phyloP scores from a whole-genome alignment of 495 filamentous ascomycete species.

The Sporormia fimetaria region DNA sequence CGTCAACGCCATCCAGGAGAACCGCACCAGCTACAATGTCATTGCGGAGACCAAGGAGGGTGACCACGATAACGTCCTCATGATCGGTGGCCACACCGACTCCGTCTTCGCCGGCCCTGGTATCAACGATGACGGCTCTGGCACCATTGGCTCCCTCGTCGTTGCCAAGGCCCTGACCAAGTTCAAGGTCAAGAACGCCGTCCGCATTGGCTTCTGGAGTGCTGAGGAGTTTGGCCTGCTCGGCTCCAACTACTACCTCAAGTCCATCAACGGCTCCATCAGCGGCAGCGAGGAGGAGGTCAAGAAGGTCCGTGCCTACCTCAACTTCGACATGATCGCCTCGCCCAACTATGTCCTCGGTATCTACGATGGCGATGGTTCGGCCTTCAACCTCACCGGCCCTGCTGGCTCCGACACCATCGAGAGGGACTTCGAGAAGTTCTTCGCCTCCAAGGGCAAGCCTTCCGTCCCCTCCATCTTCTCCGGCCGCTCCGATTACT shows the following conservation, averaged over 20 bases:
- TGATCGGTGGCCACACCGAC: slow-evolving; percentile 57
- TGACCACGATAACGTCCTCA: slow-evolving; percentile 53
- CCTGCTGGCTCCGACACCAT: slow-evolving; percentile 52
- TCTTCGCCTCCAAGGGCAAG: slow-evolving; percentile 38
- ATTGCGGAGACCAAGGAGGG: slow-evolving; percentile 55
- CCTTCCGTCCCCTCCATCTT: slow-evolving; percentile 44
- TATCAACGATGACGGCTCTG: slow-evolving; percentile 61
- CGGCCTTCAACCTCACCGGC: slow-evolving; percentile 48
- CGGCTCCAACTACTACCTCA: slow-evolving; percentile 52
- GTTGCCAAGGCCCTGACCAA: slow-evolving; percentile 50
- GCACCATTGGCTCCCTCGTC: slow-evolving; percentile 50
- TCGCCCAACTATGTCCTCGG: slow-evolving; percentile 59
- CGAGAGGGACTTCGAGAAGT: slow-evolving; percentile 53
- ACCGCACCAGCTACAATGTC: slow-evolving; percentile 43
- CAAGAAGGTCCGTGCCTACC: slow-evolving; percentile 51
- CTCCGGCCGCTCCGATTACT: slow-evolving; percentile 57
- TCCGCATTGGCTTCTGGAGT: slow-evolving; percentile 60
- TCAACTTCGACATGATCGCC: slow-evolving; percentile 75
- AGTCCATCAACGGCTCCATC: slow-evolving; percentile 29
- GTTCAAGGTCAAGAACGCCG: slow-evolving; percentile 50
- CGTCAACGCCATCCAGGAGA: slow-evolving; percentile 33
- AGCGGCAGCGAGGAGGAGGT: slow-evolving; percentile 35
- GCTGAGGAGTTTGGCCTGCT: slow-evolving; percentile 56
- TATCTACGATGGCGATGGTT: slow-evolving; percentile 64
- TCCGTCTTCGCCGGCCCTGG: slow-evolving; percentile 52